Base-by-base conservation (phyloP, 305 asterid genomes). In the Rubia peregrina region DNA sequence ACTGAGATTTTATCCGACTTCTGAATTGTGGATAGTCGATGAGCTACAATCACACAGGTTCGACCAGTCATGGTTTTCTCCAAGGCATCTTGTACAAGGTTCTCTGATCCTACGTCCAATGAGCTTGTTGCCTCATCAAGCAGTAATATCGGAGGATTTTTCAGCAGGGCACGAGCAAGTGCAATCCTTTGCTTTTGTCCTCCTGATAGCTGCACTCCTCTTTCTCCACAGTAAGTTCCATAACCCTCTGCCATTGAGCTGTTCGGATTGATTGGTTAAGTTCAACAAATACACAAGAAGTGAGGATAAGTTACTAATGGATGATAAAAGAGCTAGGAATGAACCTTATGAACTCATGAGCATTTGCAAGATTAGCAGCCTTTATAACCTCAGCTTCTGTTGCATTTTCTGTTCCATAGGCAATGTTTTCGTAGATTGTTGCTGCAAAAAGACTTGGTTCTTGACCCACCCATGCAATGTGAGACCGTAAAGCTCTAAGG, bases 121-220 rank as follows among this genome's bases (percentile, higher is more conserved):
- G 88, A 83, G 56, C 85, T 87, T 9, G 90, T 87, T 51, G 92
- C 90, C 76, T 87, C 90, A 36, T 87, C 88, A 36, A 85, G 70
- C n/a, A 87, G 86, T 36, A 87, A 80, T 61, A 87, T 87, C 3
- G 78, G 67, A 0, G 89, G 85, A 30, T 80, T 87, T 68, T 83
- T 87, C 33, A 87, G 64, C 22, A 82, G 81, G 5, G 92, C 88
- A 3, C 86, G 79, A 0, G 89, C 88, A 21, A 85, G 79, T n/a
- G 87, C 87, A 74, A 85, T 80, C 61, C 88, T 79, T 75, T 87
- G 89, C 79, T 87, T 87, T 65, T 85, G 89, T 17, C 92, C 92
- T 9, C 90, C 89, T 4, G 89, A 87, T 70, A 85, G 80, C 70
- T 83, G 89, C 9, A 80, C 76, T 42, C 91, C 89, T 80, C 88